Evolutionary conservation across 345 rosid genomes (phyloP).

Genomic region (thale cress (Arabidopsis thaliana)): TAIR10.1 NC_003070.9:3457001-3457500

Average conservation of each 20-base stretch:
- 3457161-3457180: constrained; percentile 90
- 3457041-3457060: constrained; percentile 99
- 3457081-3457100: constrained; percentile 22
- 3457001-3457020: constrained; percentile 98
- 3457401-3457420: constrained; percentile 20
- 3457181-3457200: constrained; percentile 94
- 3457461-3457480: constrained; percentile 71
- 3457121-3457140: constrained; percentile 27
- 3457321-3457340: not conserved
- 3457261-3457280: not conserved
- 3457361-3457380: constrained; percentile 22
- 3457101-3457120: constrained; percentile 13
- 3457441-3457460: constrained; percentile 81
- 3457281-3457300: constrained; percentile 19
- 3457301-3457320: constrained; percentile 20
- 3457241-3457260: constrained; percentile 2
- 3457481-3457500: constrained; percentile 95
- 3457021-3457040: constrained; percentile 97
- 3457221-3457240: not conserved
- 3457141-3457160: constrained; percentile 94
- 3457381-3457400: constrained; percentile 12
- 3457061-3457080: constrained; percentile 65
- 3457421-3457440: constrained; percentile 94
- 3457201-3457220: constrained; percentile 47
- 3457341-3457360: constrained; percentile 17